Conservation (phyloP, 2,329 filamentous ascomycete genomes). For the Pseudogymnoascus sp. region DNA sequence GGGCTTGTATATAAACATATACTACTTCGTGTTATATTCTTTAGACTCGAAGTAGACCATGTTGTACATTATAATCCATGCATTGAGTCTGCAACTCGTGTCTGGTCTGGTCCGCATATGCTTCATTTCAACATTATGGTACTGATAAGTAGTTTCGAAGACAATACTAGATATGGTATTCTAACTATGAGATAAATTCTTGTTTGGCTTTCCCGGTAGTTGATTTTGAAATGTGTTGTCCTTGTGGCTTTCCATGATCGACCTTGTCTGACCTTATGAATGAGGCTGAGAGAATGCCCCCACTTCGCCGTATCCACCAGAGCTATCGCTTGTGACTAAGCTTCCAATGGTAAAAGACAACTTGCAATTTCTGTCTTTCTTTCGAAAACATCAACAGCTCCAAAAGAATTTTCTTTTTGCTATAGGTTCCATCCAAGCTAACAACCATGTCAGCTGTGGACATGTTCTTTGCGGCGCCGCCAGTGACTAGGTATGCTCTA, state of each 20-base stretch:
- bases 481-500: conserved; percentile 55
- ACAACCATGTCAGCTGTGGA: conserved; percentile 39
- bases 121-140: background rate
- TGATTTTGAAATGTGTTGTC: background rate
- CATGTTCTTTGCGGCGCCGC: conserved; percentile 59
- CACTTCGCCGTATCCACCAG: background rate
- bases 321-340: conserved; percentile 11
- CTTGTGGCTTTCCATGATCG: background rate
- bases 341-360: conserved; percentile 9
- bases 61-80: background rate
- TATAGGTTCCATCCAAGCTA: conserved; percentile 6
- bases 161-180: background rate
- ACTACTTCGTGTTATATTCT: background rate
- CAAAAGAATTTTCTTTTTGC: conserved; percentile 4
- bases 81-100: background rate
- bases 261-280: background rate
- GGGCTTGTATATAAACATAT: background rate
- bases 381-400: conserved; percentile 7
- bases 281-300: background rate
- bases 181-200: background rate
- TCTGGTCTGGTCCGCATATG: background rate
- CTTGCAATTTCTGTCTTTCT: conserved; percentile 6
- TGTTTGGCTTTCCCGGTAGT: background rate
- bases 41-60: background rate
- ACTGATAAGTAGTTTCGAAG: background rate